These are phyloP conservation scores for Pyrenula aspistea DNA, from an alignment of 495 filamentous ascomycete species.

Conservation along the genomic window DNA sequence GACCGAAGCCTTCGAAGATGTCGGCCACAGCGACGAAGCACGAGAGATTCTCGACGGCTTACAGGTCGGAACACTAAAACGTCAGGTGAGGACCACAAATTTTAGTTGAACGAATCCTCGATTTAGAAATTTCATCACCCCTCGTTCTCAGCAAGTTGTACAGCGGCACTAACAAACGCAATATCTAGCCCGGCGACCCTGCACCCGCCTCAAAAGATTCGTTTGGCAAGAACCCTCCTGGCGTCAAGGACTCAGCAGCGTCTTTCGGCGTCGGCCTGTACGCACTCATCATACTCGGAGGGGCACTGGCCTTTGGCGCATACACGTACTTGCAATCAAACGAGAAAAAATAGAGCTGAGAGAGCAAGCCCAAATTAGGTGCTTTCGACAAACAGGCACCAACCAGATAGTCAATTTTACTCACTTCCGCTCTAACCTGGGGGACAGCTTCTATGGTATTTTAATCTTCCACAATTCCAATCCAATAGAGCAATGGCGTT, in stretches of 20 bases:
- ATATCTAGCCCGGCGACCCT: slow-evolving; percentile 69
- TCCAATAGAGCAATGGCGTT: no score
- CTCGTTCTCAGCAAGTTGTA: slow-evolving; percentile 4
- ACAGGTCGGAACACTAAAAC: slow-evolving; percentile 71
- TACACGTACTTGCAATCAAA: slow-evolving; percentile 75
- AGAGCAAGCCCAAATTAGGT: no score
- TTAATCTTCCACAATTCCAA: no score
- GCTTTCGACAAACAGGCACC: no score
- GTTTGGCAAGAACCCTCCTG: slow-evolving; percentile 21
- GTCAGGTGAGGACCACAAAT: slow-evolving; percentile 63
- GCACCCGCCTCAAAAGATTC: slow-evolving; percentile 50
- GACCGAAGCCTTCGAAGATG: slow-evolving; percentile 98
- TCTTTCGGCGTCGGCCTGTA: slow-evolving; percentile 75
- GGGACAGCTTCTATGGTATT: no score
- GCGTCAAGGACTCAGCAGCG: slow-evolving; percentile 12
- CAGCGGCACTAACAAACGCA: background rate
- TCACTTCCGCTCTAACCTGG: no score
- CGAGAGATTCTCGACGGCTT: slow-evolving; percentile 81
- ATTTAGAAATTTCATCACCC: slow-evolving; percentile 2
- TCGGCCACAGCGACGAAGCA: slow-evolving; percentile 98
- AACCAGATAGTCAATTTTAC: no score
- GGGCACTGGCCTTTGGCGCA: slow-evolving; percentile 61
- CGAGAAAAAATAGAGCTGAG: background rate
- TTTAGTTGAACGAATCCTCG: no score
- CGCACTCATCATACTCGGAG: slow-evolving; percentile 68